Evolutionary conservation across 1,284 basidiomycete genomes (phyloP).

Genomic region (Ganoderma lucidum): DNA sequence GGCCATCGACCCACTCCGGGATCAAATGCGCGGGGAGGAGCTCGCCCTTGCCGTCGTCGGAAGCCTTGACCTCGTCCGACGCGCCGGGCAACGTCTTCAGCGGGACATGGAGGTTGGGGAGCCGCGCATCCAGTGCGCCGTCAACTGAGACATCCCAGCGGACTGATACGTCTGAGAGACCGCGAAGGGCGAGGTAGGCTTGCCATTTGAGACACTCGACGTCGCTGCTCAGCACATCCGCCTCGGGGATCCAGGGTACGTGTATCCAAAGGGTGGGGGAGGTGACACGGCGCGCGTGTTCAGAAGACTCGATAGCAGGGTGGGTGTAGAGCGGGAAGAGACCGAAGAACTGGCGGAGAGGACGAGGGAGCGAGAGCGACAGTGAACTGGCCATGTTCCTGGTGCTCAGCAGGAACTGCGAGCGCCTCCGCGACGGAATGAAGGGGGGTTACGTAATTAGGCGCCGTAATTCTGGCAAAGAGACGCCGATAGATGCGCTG

Average conservation of each 20-base stretch:
- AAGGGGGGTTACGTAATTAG: not conserved
- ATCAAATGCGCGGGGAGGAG: slow-evolving; percentile 72
- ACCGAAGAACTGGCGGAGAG: slow-evolving; percentile 57
- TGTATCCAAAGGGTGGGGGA: slow-evolving; percentile 72
- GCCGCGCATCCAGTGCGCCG: slow-evolving; percentile 68
- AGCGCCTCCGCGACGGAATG: not conserved
- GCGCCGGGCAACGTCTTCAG: slow-evolving; percentile 30
- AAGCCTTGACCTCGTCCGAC: slow-evolving; percentile 34
- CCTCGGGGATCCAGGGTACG: slow-evolving; percentile 48
- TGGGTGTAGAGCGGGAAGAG: slow-evolving; percentile 64
- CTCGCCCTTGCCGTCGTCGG: slow-evolving; percentile 48
- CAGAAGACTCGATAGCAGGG: slow-evolving; percentile 54
- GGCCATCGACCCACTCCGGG: slow-evolving; percentile 72
- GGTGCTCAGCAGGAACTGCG: not conserved
- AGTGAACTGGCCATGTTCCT: slow-evolving; percentile 27
- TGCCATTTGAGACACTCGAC: slow-evolving; percentile 89
- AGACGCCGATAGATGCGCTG: slow-evolving; percentile 31
- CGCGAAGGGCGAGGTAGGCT: slow-evolving; percentile 78
- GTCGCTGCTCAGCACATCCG: slow-evolving; percentile 67
- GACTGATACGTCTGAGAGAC: slow-evolving; percentile 57
- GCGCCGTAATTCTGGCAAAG: not conserved
- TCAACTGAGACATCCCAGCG: slow-evolving; percentile 73
- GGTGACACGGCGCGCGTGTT: slow-evolving; percentile 51
- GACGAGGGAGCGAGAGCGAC: slow-evolving; percentile 41
- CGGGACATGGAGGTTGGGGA: slow-evolving; percentile 70